A percentile compares a stretch with the other conserved stretches of the same genome.
Conservation (phyloP, 306 rosid genomes). For the Medicago ruthenica region DNA sequence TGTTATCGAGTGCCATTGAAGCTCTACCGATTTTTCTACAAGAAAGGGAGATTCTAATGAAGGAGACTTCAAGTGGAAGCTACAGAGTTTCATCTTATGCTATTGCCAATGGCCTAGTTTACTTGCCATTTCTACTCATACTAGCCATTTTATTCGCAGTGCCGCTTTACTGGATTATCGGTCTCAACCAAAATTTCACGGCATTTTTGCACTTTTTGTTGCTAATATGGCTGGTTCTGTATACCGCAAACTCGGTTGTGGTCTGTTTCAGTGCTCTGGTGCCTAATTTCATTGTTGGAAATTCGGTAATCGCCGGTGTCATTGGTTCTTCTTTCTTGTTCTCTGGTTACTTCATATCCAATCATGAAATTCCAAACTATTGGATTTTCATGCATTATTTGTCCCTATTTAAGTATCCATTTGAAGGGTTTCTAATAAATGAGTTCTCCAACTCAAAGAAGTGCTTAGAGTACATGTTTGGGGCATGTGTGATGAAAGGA, state of each 20-base stretch:
- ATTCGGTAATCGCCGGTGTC: constrained; percentile 85
- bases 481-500: constrained; percentile 67
- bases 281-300: constrained; percentile 93
- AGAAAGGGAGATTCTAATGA: constrained; percentile 94
- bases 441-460: constrained; percentile 84
- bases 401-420: constrained; percentile 90
- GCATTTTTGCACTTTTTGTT: constrained; percentile 69
- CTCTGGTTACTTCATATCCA: constrained; percentile 93
- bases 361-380: constrained; percentile 69
- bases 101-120: constrained; percentile 85
- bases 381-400: constrained; percentile 93
- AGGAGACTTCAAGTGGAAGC: constrained; percentile 87
- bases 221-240: constrained; percentile 77
- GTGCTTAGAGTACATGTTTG: constrained; percentile 80
- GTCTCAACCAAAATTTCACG: constrained; percentile 65
- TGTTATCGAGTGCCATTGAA: constrained; percentile 79
- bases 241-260: constrained; percentile 90
- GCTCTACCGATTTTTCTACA: constrained; percentile 90
- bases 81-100: constrained; percentile 91
- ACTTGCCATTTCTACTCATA: constrained; percentile 88
- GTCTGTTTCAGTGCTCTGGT: constrained; percentile 90
- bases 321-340: constrained; percentile 92
- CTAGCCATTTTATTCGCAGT: constrained; percentile 71
- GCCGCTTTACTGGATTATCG: constrained; percentile 80
- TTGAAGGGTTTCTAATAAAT: constrained; percentile 89